phyloP scores from a whole-genome alignment of 1,139 yeast species.

The Blastobotrys buckinghamii region DNA sequence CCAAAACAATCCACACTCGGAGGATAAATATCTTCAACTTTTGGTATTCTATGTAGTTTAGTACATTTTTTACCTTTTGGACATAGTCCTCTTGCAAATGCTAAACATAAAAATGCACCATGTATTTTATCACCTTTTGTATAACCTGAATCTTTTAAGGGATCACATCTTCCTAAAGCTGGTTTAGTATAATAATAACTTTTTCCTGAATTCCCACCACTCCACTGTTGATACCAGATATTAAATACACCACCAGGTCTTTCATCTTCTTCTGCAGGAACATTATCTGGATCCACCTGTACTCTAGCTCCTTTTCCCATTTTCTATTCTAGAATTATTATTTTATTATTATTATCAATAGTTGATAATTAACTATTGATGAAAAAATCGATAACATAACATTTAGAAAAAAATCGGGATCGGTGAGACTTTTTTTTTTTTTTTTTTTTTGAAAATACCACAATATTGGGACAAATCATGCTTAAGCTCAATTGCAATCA shows the following conservation, averaged over 20 bases:
- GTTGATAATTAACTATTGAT: not conserved
- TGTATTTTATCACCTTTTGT: constrained; percentile 58
- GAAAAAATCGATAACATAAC: not conserved
- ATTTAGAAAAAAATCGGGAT: not conserved
- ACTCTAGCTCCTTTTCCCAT: constrained; percentile 48
- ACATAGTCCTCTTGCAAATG: constrained; percentile 88
- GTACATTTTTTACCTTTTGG: constrained; percentile 68
- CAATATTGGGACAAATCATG: no score
- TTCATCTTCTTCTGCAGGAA: constrained; percentile 50
- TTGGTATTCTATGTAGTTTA: constrained; percentile 74
- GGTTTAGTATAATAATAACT: constrained; percentile 22
- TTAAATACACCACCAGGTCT: constrained; percentile 46
- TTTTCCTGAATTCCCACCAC: constrained; percentile 41
- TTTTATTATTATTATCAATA: not conserved
- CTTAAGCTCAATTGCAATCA: no score
- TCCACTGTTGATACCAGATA: constrained; percentile 85
- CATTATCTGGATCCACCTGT: constrained; percentile 63
- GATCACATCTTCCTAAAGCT: constrained; percentile 46
- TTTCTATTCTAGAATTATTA: no score
- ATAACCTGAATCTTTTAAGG: constrained; percentile 62
- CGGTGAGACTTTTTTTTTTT: not conserved
- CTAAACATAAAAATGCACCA: constrained; percentile 58
- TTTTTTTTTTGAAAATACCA: no score
- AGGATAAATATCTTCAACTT: constrained; percentile 41
- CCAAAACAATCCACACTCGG: constrained; percentile 89